phyloP scores from a whole-genome alignment of 139 green algal genomes.

The Coelastrella sp. region DNA sequence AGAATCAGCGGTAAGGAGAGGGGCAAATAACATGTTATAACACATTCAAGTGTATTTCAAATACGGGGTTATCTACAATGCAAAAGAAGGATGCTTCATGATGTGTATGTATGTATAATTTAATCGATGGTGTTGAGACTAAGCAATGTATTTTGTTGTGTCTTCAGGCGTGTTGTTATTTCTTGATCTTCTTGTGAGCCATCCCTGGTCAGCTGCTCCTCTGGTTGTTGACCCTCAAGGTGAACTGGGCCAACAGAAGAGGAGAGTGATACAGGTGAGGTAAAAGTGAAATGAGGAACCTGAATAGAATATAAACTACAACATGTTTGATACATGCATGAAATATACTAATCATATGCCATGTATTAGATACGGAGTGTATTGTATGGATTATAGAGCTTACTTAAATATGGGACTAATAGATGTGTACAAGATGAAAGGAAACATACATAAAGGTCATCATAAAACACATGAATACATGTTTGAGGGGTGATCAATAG shows the following conservation, averaged over 20 bases:
- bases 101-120: not conserved
- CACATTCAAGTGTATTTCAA: not conserved
- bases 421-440: no score
- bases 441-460: no score
- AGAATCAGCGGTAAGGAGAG: constrained; percentile 53
- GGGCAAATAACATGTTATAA: not conserved
- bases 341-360: no score
- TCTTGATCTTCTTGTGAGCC: constrained; percentile 71
- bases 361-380: no score
- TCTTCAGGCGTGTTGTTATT: constrained; percentile 77
- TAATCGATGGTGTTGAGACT: not conserved
- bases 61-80: not conserved
- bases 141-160: not conserved
- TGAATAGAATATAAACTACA: not conserved
- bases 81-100: not conserved
- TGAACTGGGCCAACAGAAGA: constrained; percentile 53
- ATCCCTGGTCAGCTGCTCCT: constrained; percentile 71
- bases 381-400: no score
- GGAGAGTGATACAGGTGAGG: constrained; percentile 17
- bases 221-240: constrained; percentile 74
- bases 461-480: no score
- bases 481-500: no score
- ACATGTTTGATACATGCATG: not conserved
- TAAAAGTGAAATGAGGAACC: not conserved
- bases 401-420: no score